Evolutionary conservation across 2,329 filamentous ascomycete genomes (phyloP).

Genomic region (Chrysoporthe puriensis): DNA sequence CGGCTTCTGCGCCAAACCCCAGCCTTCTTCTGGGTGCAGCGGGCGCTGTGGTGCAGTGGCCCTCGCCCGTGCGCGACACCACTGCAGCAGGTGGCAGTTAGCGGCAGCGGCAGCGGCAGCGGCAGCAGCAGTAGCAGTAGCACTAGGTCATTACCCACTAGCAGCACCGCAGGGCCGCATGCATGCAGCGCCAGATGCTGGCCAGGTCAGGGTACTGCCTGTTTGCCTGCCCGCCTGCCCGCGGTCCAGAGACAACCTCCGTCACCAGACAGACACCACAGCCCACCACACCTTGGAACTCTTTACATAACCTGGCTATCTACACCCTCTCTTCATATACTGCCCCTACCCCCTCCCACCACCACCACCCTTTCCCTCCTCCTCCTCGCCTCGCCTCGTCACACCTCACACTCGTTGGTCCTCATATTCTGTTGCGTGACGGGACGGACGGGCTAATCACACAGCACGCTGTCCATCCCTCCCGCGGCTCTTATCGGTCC

Average conservation of each 20-base stretch:
- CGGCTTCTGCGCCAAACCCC: not conserved
- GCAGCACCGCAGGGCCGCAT: constrained; percentile 4
- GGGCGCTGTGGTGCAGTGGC: not conserved
- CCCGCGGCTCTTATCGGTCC: not conserved
- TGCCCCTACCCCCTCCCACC: constrained; percentile 16
- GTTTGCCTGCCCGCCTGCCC: no score
- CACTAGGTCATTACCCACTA: not conserved
- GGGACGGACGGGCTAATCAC: not conserved
- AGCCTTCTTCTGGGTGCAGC: not conserved
- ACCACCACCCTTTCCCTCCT: constrained; percentile 4
- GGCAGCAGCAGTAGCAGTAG: not conserved
- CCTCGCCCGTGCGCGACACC: not conserved
- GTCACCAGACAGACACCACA: not conserved
- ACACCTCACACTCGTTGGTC: constrained; percentile 4
- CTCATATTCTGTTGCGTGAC: constrained; percentile 8
- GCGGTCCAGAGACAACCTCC: not conserved
- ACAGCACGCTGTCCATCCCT: constrained; percentile 8
- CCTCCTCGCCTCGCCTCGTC: constrained; percentile 1
- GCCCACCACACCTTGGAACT: not conserved
- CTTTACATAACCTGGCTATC: not conserved
- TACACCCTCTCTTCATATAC: constrained; percentile 18
- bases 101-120: constrained; percentile 1
- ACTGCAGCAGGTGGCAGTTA: no score
- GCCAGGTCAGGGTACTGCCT: no score
- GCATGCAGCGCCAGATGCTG: not conserved